Evolutionary conservation across 148 eudicot genomes (phyloP).

Genomic region (Rheum nobile): DNA sequence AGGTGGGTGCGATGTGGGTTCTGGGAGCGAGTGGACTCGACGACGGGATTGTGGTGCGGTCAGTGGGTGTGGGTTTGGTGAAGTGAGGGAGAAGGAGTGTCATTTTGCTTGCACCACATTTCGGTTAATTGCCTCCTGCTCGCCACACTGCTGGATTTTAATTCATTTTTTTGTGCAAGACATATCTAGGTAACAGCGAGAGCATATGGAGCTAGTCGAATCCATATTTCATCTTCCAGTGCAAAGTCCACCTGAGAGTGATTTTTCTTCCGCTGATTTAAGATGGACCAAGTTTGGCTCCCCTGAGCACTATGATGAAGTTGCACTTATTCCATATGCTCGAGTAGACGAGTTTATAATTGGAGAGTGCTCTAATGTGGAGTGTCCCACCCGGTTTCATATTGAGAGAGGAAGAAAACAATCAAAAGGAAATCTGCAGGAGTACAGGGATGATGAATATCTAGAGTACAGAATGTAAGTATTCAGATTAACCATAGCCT

Average conservation of each 20-base stretch:
- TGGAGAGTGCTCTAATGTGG: slow-evolving; percentile 80
- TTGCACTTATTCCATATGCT: slow-evolving; percentile 73
- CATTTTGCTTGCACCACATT: too few relatives aligned
- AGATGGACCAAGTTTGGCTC: slow-evolving; percentile 73
- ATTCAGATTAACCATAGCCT: neutral
- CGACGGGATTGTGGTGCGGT: too few relatives aligned
- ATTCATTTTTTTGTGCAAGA: neutral
- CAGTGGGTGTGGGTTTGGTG: too few relatives aligned
- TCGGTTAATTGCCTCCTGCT: too few relatives aligned
- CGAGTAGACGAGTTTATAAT: slow-evolving; percentile 79
- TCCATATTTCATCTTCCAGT: slow-evolving; percentile 45
- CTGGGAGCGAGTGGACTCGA: too few relatives aligned
- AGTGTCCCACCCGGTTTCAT: slow-evolving; percentile 86
- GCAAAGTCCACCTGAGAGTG: slow-evolving; percentile 67
- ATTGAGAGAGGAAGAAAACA: slow-evolving; percentile 93
- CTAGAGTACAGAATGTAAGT: slow-evolving; percentile 84
- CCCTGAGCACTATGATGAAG: slow-evolving; percentile 64
- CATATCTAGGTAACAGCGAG: neutral
- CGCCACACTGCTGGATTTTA: too few relatives aligned
- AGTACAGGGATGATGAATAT: slow-evolving; percentile 76
- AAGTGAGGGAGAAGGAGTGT: too few relatives aligned
- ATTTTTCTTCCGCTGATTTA: slow-evolving; percentile 68
- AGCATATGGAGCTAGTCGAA: slow-evolving; percentile 57
- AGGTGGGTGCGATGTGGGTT: too few relatives aligned
- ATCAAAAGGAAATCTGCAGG: slow-evolving; percentile 49